Base-by-base conservation (phyloP, 1,284 basidiomycete genomes). In the Puccinia novopanici region DNA sequence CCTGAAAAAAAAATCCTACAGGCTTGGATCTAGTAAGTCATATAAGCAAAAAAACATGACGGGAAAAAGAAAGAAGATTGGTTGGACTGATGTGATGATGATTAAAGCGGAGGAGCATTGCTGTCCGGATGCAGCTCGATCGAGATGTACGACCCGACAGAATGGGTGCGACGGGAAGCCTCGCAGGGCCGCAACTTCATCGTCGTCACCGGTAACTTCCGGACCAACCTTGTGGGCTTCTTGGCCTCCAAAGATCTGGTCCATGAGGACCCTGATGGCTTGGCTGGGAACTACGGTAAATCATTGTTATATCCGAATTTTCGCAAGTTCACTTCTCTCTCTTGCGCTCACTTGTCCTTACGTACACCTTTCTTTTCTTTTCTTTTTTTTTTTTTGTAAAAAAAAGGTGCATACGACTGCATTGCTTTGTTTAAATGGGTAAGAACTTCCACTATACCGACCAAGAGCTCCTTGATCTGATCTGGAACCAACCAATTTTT, bases 251-350 rank as follows among this genome's bases (percentile, higher is more conserved):
- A 34, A 0, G 76, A 79, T 70, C 48, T 79, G 67, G 40, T 24
- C 3, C n/a, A 55, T 19, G 67, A 71, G 22, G 76, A 79, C n/a
- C 54, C 63, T n/a, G 67, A 55, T 27, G 76, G 76, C 37, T n/a
- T 79, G 65, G 54, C 76, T 3, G 76, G 76, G 4, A 79, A 79
- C 57, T 79, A 79, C 48, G 76, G 76, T 79, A 42, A 55, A 37
- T n/a, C 24, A 24, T 22, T 30, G 24, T 8, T 13, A 22, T 34
- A 2, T 4, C 34, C 34, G 34, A 2, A 30, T 2, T 19, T 45
- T 13, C 24, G 13, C 42, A 8, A 3, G 40, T 59, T 48, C 52
- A 34, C 57, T 5, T 45, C n/a, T 42, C 37, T 8, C 42, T 17
- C 17, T 48, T 48, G 10, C 15, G 10, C 15, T 12, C n/a, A 59